Percentiles rank a stretch among this genome's conserved stretches.
phyloP scores from a whole-genome alignment of 768 basidiomycete species.

The Leccinum olivaceopallidum region DNA sequence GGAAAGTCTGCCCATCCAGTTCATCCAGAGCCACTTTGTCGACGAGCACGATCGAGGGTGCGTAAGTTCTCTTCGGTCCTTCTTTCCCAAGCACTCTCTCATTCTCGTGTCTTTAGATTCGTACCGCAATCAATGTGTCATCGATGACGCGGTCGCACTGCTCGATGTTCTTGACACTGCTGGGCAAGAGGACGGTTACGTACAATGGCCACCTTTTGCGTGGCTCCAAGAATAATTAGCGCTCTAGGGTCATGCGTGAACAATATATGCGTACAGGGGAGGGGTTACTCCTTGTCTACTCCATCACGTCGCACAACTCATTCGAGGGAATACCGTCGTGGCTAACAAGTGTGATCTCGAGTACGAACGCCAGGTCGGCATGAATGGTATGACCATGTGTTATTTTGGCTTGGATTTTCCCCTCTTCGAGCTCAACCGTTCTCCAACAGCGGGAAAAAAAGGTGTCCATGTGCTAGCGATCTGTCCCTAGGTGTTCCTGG shows the following conservation, averaged over 20 bases:
- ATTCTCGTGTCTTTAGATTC: conserved; percentile 58
- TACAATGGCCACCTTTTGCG: conserved; percentile 16
- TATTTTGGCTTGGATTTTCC: not conserved
- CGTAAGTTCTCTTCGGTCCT: conserved; percentile 9
- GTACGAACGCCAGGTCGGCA: conserved; percentile 94
- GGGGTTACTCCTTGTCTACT: conserved; percentile 96
- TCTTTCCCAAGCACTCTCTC: not conserved
- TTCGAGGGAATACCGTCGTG: conserved; percentile 98
- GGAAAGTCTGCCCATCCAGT: conserved; percentile 95
- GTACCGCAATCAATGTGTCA: conserved; percentile 95
- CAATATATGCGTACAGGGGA: conserved; percentile 99
- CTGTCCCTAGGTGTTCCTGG: conserved; percentile 58
- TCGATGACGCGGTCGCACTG: conserved; percentile 96
- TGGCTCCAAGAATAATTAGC: conserved; percentile 8
- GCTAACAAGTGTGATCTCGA: conserved; percentile 99
- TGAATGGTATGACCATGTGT: conserved; percentile 64
- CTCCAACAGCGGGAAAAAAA: too few species aligned
- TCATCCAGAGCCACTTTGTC: conserved; percentile 88
- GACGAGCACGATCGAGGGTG: conserved; percentile 94
- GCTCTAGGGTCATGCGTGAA: conserved; percentile 89
- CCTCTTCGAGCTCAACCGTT: not conserved
- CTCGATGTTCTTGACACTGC: conserved; percentile 97
- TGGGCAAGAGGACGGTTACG: conserved; percentile 95
- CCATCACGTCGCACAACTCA: conserved; percentile 96
- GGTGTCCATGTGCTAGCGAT: conserved; percentile 48